These are phyloP conservation scores for Nakazawaea ernobii DNA, from an alignment of 805 yeast species.

Conservation along the genomic window DNA sequence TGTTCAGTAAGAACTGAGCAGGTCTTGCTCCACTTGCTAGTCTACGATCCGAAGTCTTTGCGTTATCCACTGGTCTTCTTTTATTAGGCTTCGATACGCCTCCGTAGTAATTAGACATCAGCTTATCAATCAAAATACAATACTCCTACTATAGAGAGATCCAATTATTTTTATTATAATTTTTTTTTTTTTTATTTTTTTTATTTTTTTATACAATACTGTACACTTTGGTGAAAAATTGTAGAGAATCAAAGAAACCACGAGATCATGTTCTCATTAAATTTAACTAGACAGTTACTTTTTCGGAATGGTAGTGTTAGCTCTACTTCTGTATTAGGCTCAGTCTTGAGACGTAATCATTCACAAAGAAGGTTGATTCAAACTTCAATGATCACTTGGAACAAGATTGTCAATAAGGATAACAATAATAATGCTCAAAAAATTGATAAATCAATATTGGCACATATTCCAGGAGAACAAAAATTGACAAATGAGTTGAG, in stretches of 20 bases:
- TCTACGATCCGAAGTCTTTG: conserved; percentile 48
- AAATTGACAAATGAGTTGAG: conserved; percentile 37
- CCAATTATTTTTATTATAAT: not conserved
- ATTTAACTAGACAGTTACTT: too few species aligned
- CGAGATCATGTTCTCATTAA: too few species aligned
- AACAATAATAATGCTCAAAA: not conserved
- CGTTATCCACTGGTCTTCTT: conserved; percentile 13
- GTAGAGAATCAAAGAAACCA: too few species aligned
- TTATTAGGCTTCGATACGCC: conserved; percentile 9
- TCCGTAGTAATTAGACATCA: not conserved
- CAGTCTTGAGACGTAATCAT: too few species aligned
- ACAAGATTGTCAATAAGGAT: not conserved
- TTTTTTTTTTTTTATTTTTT: too few species aligned
- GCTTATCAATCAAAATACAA: not conserved
- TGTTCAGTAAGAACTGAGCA: conserved; percentile 32
- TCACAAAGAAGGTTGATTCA: not conserved
- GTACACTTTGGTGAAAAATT: too few species aligned
- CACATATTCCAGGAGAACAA: conserved; percentile 53
- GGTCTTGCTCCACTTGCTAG: conserved; percentile 48
- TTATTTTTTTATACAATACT: too few species aligned
- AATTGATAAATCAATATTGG: conserved; percentile 26
- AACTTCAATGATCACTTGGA: not conserved
- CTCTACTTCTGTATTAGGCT: too few species aligned
- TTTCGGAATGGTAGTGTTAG: too few species aligned
- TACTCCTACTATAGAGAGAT: not conserved